A percentile compares a stretch with the other conserved stretches of the same genome.
Evolutionary conservation across 2,329 filamentous ascomycete genomes (phyloP).

Genomic region (Fusarium chuoi): DNA sequence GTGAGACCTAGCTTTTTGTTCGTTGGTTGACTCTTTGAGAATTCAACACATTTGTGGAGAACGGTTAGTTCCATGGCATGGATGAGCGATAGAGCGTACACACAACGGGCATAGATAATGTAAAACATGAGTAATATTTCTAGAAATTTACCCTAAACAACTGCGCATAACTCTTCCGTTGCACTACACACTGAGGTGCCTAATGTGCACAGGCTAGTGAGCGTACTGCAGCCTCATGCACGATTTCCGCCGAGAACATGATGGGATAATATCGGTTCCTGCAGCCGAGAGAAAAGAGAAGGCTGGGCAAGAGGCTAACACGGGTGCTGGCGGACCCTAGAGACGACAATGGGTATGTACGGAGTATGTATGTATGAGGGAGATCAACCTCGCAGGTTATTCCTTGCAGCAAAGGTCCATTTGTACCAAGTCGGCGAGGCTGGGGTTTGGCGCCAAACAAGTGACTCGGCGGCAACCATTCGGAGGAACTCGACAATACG

Average conservation of each 20-base stretch:
- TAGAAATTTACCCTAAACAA: slow-evolving; percentile 18
- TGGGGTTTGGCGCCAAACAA: slow-evolving; percentile 14
- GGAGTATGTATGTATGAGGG: neutral
- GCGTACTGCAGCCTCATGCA: slow-evolving; percentile 43
- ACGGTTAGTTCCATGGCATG: neutral
- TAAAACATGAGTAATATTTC: slow-evolving; percentile 27
- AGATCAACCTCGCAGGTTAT: slow-evolving; percentile 17
- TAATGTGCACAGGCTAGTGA: slow-evolving; percentile 22
- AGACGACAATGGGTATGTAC: neutral
- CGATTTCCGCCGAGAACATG: slow-evolving; percentile 45
- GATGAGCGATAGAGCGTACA: slow-evolving; percentile 15
- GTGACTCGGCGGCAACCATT: neutral
- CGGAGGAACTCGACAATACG: slow-evolving; percentile 1
- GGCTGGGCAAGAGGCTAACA: slow-evolving; percentile 12
- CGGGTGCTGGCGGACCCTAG: neutral
- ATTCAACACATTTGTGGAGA: neutral
- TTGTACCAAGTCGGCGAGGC: slow-evolving; percentile 8
- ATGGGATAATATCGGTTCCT: slow-evolving; percentile 32
- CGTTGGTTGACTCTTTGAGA: neutral
- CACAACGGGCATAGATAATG: neutral
- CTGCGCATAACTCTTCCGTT: slow-evolving; percentile 30
- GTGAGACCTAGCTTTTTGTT: neutral
- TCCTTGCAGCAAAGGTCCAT: slow-evolving; percentile 14
- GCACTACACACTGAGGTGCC: slow-evolving; percentile 28
- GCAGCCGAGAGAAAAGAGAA: slow-evolving; percentile 22